Conservation (phyloP, 2,329 filamentous ascomycete species). For the Peltaster fructicola region DNA sequence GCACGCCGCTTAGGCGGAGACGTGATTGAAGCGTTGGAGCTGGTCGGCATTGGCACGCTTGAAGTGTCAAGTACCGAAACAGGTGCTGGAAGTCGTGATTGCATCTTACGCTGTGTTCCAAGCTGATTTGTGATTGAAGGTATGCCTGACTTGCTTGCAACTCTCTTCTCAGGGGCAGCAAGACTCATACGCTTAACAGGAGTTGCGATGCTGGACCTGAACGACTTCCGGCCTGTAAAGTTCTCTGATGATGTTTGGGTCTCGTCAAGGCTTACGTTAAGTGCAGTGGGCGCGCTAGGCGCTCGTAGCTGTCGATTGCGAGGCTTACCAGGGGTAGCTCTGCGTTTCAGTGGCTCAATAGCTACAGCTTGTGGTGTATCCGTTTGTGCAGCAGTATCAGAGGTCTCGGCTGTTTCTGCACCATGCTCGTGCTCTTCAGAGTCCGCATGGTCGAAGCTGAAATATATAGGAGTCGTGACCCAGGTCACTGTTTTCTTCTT, state of each 20-base stretch:
- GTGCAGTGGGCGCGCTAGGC: conserved; percentile 9
- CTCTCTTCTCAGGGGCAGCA: conserved; percentile 18
- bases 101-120: conserved; percentile 1
- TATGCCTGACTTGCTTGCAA: conserved; percentile 4
- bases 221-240: conserved; percentile 3
- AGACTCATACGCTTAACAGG: conserved; percentile 15
- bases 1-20: conserved; percentile 17
- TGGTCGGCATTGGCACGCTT: neutral
- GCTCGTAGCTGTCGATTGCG: conserved; percentile 12
- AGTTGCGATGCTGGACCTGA: conserved; percentile 3
- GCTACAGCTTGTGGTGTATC: neutral
- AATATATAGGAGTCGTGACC: conserved; percentile 7
- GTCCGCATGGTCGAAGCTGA: conserved; percentile 1
- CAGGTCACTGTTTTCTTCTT: conserved; percentile 8
- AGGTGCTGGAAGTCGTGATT: conserved; percentile 1
- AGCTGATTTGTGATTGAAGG: conserved; percentile 1
- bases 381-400: neutral
- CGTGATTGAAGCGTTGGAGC: conserved; percentile 8
- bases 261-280: conserved; percentile 4
- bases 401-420: conserved; percentile 1
- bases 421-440: conserved; percentile 2
- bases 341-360: conserved; percentile 1
- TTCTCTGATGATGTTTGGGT: neutral
- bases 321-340: conserved; percentile 9
- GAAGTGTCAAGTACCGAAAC: neutral